phyloP scores from a whole-genome alignment of 2,329 filamentous ascomycete genomes.

The Dissoconium aciculare region DNA sequence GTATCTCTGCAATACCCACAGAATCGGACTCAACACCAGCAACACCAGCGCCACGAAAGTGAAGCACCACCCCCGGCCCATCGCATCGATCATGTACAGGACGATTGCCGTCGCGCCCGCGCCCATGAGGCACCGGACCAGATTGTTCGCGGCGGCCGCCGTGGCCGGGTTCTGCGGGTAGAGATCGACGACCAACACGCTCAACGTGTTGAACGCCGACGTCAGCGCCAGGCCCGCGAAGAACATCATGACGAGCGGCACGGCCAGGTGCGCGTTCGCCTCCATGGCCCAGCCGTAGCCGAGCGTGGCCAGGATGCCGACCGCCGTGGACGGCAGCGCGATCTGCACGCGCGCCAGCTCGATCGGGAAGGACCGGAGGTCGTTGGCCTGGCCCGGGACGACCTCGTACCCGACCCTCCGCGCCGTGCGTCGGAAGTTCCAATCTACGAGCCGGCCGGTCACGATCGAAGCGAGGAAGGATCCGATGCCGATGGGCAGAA shows the following conservation, averaged over 20 bases:
- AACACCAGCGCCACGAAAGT: constrained; percentile 32
- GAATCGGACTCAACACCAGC: constrained; percentile 26
- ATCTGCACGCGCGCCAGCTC: constrained; percentile 30
- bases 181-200: constrained; percentile 31
- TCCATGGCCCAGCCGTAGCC: constrained; percentile 30
- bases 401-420: constrained; percentile 45
- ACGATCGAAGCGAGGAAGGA: constrained; percentile 23
- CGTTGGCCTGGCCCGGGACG: constrained; percentile 40
- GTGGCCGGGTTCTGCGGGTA: constrained; percentile 26
- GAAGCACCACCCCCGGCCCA: constrained; percentile 28
- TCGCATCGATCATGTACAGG: constrained; percentile 12
- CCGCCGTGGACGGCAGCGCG: constrained; percentile 21
- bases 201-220: constrained; percentile 28
- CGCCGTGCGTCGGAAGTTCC: constrained; percentile 57
- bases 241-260: constrained; percentile 33
- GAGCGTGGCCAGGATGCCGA: constrained; percentile 21
- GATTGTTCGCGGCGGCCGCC: constrained; percentile 29
- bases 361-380: constrained; percentile 37
- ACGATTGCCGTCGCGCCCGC: constrained; percentile 27
- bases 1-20: constrained; percentile 27
- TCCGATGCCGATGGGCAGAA: constrained; percentile 24
- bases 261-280: constrained; percentile 23
- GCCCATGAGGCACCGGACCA: constrained; percentile 29
- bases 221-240: constrained; percentile 14
- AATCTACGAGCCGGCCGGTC: constrained; percentile 47